A percentile compares a stretch with the other conserved stretches of the same genome.
Conservation (phyloP, 208 protist genomes). For the Leishmania turanica region DNA sequence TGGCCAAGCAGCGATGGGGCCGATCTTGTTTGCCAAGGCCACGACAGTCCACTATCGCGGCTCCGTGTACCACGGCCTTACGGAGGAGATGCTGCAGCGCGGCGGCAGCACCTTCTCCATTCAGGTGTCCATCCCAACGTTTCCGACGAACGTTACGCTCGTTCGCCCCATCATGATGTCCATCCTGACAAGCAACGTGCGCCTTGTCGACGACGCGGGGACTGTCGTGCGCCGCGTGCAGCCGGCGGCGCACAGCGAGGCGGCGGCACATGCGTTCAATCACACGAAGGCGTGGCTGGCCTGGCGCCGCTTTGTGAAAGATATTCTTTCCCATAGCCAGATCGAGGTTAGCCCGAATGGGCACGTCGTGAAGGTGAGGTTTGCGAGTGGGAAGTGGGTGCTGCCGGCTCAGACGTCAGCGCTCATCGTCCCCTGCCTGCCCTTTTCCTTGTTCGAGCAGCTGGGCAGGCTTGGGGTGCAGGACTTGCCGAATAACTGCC, state of each 20-base stretch:
- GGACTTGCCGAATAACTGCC: conserved; percentile 54
- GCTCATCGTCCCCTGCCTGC: conserved; percentile 66
- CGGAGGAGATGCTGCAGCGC: conserved; percentile 36
- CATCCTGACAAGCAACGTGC: conserved; percentile 44
- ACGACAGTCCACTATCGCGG: conserved; percentile 63
- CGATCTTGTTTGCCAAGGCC: conserved; percentile 24
- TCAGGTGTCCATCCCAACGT: conserved; percentile 55
- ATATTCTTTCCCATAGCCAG: conserved; percentile 36
- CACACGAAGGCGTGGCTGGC: not conserved
- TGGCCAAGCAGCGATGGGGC: not conserved
- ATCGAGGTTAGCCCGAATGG: conserved; percentile 46
- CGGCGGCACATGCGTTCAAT: not conserved
- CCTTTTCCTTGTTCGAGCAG: conserved; percentile 49
- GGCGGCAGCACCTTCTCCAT: conserved; percentile 65
- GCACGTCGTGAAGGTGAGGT: conserved; percentile 32
- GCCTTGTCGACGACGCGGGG: conserved; percentile 42
- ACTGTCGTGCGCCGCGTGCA: conserved; percentile 20
- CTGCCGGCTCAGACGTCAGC: conserved; percentile 35
- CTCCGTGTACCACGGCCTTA: conserved; percentile 63
- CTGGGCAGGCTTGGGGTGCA: conserved; percentile 26
- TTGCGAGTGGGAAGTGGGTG: conserved; percentile 29
- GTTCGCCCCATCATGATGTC: conserved; percentile 36
- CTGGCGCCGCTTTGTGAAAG: conserved; percentile 32
- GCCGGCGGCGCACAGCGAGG: not conserved
- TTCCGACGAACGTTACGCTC: conserved; percentile 44